phyloP scores from a whole-genome alignment of 345 rosid genomes.

The Hirschfeldia incana region DNA sequence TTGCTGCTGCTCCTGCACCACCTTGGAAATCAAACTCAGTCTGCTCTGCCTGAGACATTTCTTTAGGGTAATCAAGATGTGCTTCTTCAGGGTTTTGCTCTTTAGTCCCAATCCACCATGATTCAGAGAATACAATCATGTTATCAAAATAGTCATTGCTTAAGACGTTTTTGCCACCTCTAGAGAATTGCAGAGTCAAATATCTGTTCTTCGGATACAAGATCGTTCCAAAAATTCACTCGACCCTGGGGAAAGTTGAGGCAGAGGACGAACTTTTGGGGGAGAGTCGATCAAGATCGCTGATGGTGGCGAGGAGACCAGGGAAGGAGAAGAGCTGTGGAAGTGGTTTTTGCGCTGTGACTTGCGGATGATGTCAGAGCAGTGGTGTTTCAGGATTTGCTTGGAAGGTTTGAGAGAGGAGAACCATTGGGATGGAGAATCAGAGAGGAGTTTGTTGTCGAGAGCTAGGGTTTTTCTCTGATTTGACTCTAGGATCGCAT shows the following conservation, averaged over 20 bases:
- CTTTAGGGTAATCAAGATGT: conserved; percentile 72
- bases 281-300: conserved; percentile 74
- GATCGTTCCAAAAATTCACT: conserved; percentile 79
- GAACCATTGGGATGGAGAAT: conserved; percentile 48
- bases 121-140: conserved; percentile 79
- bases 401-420: conserved; percentile 58
- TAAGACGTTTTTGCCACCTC: conserved; percentile 69
- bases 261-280: conserved; percentile 83
- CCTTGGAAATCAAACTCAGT: conserved; percentile 67
- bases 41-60: conserved; percentile 57
- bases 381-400: conserved; percentile 67
- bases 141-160: conserved; percentile 40
- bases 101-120: conserved; percentile 93
- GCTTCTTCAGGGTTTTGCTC: conserved; percentile 84
- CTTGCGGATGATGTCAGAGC: conserved; percentile 69
- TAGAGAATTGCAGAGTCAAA: conserved; percentile 57
- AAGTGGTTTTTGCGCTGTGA: conserved; percentile 79
- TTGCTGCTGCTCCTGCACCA: conserved; percentile 60
- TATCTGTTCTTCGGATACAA: conserved; percentile 39
- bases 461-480: conserved; percentile 52
- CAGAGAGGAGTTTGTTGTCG: conserved; percentile 49
- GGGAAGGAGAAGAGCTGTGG: conserved; percentile 70
- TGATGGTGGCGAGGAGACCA: conserved; percentile 60
- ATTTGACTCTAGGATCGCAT: conserved; percentile 32
- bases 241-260: conserved; percentile 87